Percentiles rank a stretch among this genome's conserved stretches.
Conservation (phyloP, 2,329 filamentous ascomycete genomes). For the Dactylonectria macrodidyma region DNA sequence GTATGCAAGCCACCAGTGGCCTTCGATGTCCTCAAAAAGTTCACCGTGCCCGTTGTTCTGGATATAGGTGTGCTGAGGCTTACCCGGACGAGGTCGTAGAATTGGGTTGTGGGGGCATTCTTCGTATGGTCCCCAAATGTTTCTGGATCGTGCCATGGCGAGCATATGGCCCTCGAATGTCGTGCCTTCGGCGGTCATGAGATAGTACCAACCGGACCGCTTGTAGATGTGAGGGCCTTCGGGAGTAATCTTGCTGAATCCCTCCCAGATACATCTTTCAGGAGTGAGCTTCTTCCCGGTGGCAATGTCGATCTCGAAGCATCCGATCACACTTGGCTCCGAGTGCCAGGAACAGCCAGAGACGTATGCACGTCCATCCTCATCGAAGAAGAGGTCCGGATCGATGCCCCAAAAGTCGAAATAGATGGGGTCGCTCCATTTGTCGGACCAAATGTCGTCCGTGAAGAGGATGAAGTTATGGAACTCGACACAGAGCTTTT, state of each 20-base stretch:
- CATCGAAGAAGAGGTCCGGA: slow-evolving; percentile 31
- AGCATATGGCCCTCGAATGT: slow-evolving; percentile 59
- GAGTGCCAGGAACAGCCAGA: slow-evolving; percentile 47
- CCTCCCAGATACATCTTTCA: slow-evolving; percentile 28
- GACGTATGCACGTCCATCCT: slow-evolving; percentile 47
- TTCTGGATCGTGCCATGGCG: slow-evolving; percentile 58
- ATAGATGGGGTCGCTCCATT: slow-evolving; percentile 23
- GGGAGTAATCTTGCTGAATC: not conserved
- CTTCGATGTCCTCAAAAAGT: slow-evolving; percentile 11
- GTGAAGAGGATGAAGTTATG: slow-evolving; percentile 17
- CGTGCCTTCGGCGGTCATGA: slow-evolving; percentile 65
- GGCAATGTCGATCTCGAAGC: slow-evolving; percentile 50
- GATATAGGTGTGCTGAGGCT: not conserved
- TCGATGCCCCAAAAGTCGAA: slow-evolving; percentile 47
- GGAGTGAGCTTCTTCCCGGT: slow-evolving; percentile 51
- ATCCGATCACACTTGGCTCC: slow-evolving; percentile 42
- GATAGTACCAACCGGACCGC: slow-evolving; percentile 61
- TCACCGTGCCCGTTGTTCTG: slow-evolving; percentile 8
- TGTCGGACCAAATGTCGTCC: slow-evolving; percentile 13
- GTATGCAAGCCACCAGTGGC: too few relatives aligned
- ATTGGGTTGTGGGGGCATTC: not conserved
- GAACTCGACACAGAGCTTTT: slow-evolving; percentile 24
- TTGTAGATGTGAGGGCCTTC: slow-evolving; percentile 62
- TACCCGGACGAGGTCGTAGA: not conserved
- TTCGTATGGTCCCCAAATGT: slow-evolving; percentile 53